These are phyloP conservation scores for Aspergillus viridinutans DNA, from an alignment of 2,329 filamentous ascomycete species.

Conservation along the genomic window DNA sequence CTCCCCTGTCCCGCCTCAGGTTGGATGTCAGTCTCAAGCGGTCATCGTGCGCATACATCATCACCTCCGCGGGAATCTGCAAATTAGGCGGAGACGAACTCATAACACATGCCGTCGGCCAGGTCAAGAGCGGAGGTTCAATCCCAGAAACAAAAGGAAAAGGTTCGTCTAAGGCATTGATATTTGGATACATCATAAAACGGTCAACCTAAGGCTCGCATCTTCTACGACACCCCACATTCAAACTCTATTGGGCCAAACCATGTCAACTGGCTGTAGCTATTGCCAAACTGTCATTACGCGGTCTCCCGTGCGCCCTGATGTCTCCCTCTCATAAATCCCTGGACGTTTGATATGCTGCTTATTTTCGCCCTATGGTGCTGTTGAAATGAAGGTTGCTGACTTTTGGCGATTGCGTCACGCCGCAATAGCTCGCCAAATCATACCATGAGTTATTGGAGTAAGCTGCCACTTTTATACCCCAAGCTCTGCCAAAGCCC, in stretches of 20 bases:
- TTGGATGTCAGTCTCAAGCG: conserved; percentile 20
- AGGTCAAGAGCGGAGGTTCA: conserved; percentile 50
- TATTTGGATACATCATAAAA: background rate
- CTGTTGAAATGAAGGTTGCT: conserved; percentile 12
- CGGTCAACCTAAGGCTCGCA: background rate
- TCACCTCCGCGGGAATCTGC: conserved; percentile 19
- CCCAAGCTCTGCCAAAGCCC: background rate
- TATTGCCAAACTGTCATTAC: background rate
- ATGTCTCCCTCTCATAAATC: background rate
- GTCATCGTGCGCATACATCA: conserved; percentile 13
- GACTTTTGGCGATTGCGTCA: conserved; percentile 8
- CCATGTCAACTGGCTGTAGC: background rate
- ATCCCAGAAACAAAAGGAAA: conserved; percentile 57
- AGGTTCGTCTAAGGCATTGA: conserved; percentile 38
- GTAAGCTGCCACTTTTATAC: conserved; percentile 51
- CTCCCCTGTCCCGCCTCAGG: background rate
- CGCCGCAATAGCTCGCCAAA: conserved; percentile 69
- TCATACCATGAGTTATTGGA: conserved; percentile 95
- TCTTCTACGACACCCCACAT: background rate
- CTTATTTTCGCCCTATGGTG: background rate
- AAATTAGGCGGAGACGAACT: conserved; percentile 24
- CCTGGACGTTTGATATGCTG: background rate
- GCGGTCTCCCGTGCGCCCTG: background rate
- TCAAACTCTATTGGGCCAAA: background rate
- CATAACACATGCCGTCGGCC: conserved; percentile 41